These are phyloP conservation scores for Cladosporium sp. DNA, from an alignment of 2,329 filamentous ascomycete species.

Conservation along the genomic window DNA sequence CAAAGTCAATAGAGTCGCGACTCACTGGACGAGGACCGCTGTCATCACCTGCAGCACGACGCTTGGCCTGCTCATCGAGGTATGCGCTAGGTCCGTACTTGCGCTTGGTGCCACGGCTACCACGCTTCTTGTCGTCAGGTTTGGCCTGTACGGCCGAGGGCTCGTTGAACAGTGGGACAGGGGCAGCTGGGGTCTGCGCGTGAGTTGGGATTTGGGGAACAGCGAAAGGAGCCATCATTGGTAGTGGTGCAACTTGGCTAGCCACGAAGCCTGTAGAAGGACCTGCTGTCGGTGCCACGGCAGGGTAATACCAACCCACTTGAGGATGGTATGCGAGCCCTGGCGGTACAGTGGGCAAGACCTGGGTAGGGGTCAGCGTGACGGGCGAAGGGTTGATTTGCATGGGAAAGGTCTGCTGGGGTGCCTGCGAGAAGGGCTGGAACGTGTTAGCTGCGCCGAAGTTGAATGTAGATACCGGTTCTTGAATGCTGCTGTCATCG, in stretches of 20 bases:
- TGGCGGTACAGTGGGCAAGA: neutral
- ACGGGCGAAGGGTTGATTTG: neutral
- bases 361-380: neutral
- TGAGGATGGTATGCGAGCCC: neutral
- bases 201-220: neutral
- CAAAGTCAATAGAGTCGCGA: neutral
- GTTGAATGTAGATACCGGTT: neutral
- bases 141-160: neutral
- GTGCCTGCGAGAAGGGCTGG: neutral
- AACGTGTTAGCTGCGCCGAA: neutral
- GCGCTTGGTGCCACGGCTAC: neutral
- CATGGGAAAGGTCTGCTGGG: neutral
- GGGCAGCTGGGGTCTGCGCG: neutral
- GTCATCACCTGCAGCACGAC: conserved; percentile 1
- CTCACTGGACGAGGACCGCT: neutral
- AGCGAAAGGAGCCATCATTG: neutral
- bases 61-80: conserved; percentile 5
- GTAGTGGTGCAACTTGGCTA: neutral
- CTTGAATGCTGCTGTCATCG: neutral
- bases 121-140: neutral
- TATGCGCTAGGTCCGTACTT: conserved; percentile 5
- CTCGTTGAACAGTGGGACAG: neutral
- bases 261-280: neutral
- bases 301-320: neutral
- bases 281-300: neutral